These are phyloP conservation scores for Thoreauomyces humboldtii DNA, from an alignment of 192 early-diverging fungal genomes.

Conservation along the genomic window DNA sequence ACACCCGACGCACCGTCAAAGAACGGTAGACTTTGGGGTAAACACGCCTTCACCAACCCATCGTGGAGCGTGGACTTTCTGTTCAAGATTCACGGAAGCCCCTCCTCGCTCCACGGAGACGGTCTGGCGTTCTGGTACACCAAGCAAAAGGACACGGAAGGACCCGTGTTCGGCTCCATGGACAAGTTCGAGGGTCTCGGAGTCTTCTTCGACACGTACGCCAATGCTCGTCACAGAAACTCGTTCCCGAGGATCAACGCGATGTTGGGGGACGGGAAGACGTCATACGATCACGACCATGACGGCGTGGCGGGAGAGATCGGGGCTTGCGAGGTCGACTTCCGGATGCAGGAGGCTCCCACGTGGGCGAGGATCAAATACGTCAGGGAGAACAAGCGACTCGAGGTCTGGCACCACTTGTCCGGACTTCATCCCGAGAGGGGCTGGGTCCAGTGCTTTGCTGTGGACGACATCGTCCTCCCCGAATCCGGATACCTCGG, in stretches of 20 bases:
- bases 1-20: slow-evolving; percentile 79
- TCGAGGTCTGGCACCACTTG: slow-evolving; percentile 57
- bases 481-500: slow-evolving; percentile 81
- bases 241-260: slow-evolving; percentile 87
- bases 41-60: slow-evolving; percentile 61
- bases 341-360: slow-evolving; percentile 62
- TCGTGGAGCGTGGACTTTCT: slow-evolving; percentile 90
- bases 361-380: slow-evolving; percentile 74
- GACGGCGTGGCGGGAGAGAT: slow-evolving; percentile 74
- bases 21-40: slow-evolving; percentile 78
- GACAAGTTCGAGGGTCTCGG: slow-evolving; percentile 85
- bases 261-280: slow-evolving; percentile 91
- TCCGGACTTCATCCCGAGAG: slow-evolving; percentile 40
- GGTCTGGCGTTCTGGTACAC: slow-evolving; percentile 97
- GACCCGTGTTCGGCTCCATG: slow-evolving; percentile 20
- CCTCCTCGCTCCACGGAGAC: slow-evolving; percentile 81
- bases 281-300: slow-evolving; percentile 76
- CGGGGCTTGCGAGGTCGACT: slow-evolving; percentile 61
- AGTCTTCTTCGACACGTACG: slow-evolving; percentile 95
- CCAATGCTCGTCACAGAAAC: slow-evolving; percentile 72
- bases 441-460: slow-evolving; percentile 84
- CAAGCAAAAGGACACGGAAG: slow-evolving; percentile 52
- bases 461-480: slow-evolving; percentile 70
- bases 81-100: slow-evolving; percentile 79
- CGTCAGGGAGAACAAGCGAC: slow-evolving; percentile 58